Evolutionary conservation across 768 basidiomycete species (phyloP), one percentile per base, ranked within the genome.

Genomic region (Collybia sordida): DNA sequence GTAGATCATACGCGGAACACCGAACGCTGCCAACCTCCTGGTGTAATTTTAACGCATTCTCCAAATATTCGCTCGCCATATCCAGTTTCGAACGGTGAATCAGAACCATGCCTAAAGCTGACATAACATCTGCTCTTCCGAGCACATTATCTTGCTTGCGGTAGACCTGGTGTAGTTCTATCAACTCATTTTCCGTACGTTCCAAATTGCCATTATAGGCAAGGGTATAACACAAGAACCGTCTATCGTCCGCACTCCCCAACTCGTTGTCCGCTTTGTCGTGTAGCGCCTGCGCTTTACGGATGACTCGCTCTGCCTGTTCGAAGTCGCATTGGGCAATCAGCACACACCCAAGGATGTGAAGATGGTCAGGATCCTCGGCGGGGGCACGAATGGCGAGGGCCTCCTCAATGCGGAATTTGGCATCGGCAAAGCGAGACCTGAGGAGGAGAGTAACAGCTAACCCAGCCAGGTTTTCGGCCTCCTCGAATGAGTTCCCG

Each of bases 281-380:
- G 35, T 64, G 64, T 1, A 61, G 51, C 11, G 46, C 21, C 2
- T 56, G 42, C 1, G 64, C 49, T 1, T 48, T 50, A 1, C 22
- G 28, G 12, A 64, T 45, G 11, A 41, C 39, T 23, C 40, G 34
- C 23, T 48, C 34, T 5, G 64, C 65, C 39, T 56, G 28, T 3
- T 57, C 47, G 36, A 49, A 61, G 21, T 53, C 39, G n/a, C 49
- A 56, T 27, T 52, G 48, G 2, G 61, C 62, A n/a, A 64, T 47
- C 18, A 42, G 45, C 7, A 67, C 49, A 7, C 65, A 54, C 17
- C 53, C 53, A 15, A 65, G 56, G 4, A 65, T 49, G 28, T 65
- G 61, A 24, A 61, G 51, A 47, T 64, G 61, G 21, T 64, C 64
- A 5, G 64, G 59, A 40, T 65, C 56, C 8, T 59, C 48, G 6